A percentile compares a stretch with the other conserved stretches of the same genome.
Evolutionary conservation across 129 eudicot species (phyloP).

Genomic region (Helianthus tuberosus): DNA sequence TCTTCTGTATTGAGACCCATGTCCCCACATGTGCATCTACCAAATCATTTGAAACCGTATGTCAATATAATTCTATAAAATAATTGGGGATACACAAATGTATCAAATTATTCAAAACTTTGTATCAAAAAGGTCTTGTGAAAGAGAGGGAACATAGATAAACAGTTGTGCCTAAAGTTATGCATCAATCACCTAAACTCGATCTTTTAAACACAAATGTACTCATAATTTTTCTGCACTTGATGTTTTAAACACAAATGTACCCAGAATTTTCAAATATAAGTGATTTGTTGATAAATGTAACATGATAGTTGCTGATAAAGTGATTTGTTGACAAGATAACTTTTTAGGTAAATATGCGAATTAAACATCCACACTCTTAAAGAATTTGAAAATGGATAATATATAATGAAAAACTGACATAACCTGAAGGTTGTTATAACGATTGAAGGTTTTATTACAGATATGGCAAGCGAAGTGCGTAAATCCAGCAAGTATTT

Average conservation of each 20-base stretch:
- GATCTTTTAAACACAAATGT: neutral
- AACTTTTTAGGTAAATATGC: too few relatives aligned
- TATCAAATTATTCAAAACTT: too few relatives aligned
- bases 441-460: slow-evolving; percentile 77
- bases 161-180: too few relatives aligned
- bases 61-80: neutral
- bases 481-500: slow-evolving; percentile 82
- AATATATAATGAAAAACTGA: slow-evolving; percentile 4
- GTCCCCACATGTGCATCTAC: slow-evolving; percentile 98
- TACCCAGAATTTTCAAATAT: neutral
- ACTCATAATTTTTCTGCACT: neutral
- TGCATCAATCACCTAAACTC: too few relatives aligned
- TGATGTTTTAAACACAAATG: neutral
- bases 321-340: too few relatives aligned
- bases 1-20: slow-evolving; percentile 74
- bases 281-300: neutral
- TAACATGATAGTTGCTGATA: too few relatives aligned
- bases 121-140: too few relatives aligned
- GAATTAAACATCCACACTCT: too few relatives aligned
- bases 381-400: neutral
- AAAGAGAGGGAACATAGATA: too few relatives aligned
- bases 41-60: slow-evolving; percentile 1
- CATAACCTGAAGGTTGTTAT: slow-evolving; percentile 86
- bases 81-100: too few relatives aligned
- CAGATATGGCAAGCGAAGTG: slow-evolving; percentile 84